phyloP scores from a whole-genome alignment of 208 protist species.

The Wallacemonas rigidus region DNA sequence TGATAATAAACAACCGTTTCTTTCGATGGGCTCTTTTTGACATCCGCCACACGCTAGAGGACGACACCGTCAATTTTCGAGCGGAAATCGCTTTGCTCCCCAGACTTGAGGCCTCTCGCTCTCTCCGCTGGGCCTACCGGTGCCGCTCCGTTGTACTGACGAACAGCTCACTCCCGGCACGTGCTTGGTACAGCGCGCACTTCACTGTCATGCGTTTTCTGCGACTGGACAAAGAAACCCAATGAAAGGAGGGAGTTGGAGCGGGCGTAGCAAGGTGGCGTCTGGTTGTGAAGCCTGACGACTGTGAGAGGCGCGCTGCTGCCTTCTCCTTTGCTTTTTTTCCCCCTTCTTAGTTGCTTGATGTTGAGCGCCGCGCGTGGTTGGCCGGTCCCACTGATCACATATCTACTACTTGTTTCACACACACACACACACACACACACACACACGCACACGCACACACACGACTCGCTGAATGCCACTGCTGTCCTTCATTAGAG shows the following conservation, averaged over 20 bases:
- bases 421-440: too few species aligned
- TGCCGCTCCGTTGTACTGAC: constrained; percentile 57
- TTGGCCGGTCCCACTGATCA: too few species aligned
- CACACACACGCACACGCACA: too few species aligned
- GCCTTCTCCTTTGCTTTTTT: too few species aligned
- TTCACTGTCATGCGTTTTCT: constrained; percentile 55
- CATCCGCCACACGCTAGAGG: constrained; percentile 13
- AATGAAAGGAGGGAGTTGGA: not conserved
- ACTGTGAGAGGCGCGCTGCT: too few species aligned
- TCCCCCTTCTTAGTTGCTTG: too few species aligned
- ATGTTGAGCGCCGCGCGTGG: too few species aligned
- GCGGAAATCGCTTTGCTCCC: constrained; percentile 39
- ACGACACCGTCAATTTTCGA: constrained; percentile 31
- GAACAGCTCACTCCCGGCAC: constrained; percentile 36
- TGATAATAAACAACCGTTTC: constrained; percentile 71
- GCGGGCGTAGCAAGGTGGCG: too few species aligned
- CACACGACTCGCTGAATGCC: too few species aligned
- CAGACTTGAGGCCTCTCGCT: constrained; percentile 23
- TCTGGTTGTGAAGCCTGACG: too few species aligned
- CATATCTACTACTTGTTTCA: too few species aligned
- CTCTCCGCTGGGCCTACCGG: constrained; percentile 52
- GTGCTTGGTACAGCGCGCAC: constrained; percentile 68
- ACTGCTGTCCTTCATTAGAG: too few species aligned
- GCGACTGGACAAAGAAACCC: constrained; percentile 23
- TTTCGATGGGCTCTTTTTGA: constrained; percentile 58